A percentile compares a stretch with the other conserved stretches of the same genome.
These are phyloP conservation scores for Ascocoryne sarcoides DNA, from an alignment of 2,329 filamentous ascomycete genomes.

Conservation along the genomic window DNA sequence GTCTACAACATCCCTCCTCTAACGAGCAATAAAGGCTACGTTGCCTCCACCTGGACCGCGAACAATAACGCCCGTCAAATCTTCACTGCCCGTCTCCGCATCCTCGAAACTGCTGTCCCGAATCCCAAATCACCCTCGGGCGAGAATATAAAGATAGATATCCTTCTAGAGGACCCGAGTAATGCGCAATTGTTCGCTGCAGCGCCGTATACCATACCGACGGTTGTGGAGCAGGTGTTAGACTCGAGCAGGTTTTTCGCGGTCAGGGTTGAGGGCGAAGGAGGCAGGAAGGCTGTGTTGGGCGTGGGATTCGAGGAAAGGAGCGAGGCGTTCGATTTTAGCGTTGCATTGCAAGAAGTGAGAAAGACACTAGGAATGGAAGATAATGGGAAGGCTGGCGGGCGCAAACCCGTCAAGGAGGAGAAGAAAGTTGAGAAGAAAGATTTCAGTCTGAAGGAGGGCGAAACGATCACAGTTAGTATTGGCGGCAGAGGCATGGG, in stretches of 20 bases:
- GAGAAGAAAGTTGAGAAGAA: constrained; percentile 40
- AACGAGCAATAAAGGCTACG: constrained; percentile 69
- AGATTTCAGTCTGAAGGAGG: constrained; percentile 81
- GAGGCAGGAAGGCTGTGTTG: constrained; percentile 66
- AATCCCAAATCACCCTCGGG: constrained; percentile 21
- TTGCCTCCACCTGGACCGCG: constrained; percentile 67
- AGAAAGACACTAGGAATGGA: constrained; percentile 60
- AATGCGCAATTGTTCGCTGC: constrained; percentile 74
- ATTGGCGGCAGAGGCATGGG: constrained; percentile 45
- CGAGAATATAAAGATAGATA: constrained; percentile 59
- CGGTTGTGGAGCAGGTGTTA: constrained; percentile 65
- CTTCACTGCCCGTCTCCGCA: constrained; percentile 74
- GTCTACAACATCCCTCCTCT: constrained; percentile 83
- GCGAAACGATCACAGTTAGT: constrained; percentile 80
- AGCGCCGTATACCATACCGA: constrained; percentile 61
- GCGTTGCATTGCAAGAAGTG: constrained; percentile 70
- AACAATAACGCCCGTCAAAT: constrained; percentile 63
- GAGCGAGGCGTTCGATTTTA: constrained; percentile 78
- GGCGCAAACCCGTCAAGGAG: constrained; percentile 24
- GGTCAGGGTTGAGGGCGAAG: constrained; percentile 66
- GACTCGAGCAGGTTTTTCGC: constrained; percentile 83
- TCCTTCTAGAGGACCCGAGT: constrained; percentile 68
- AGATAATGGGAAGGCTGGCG: constrained; percentile 28
- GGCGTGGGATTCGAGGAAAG: constrained; percentile 85
- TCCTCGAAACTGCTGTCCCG: constrained; percentile 63